phyloP scores from a whole-genome alignment of 108 stramenopile species.

The Cylindrotheca fusiformis region DNA sequence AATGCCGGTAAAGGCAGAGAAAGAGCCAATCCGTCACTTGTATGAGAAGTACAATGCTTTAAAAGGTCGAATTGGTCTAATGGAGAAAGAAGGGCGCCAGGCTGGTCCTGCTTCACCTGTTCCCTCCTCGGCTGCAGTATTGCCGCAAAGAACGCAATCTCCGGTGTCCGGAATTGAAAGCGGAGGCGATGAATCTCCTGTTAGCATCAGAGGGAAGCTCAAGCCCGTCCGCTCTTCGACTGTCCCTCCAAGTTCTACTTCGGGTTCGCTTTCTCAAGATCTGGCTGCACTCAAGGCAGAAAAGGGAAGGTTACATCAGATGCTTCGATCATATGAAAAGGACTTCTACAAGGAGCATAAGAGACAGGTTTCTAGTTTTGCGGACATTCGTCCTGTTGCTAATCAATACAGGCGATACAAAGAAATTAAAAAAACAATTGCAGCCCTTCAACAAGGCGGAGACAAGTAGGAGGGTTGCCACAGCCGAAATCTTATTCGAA shows the following conservation, averaged over 20 bases:
- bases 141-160: slow-evolving; percentile 34
- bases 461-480: no score
- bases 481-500: no score
- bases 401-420: slow-evolving; percentile 88
- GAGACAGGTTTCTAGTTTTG: slow-evolving; percentile 86
- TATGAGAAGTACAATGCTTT: slow-evolving; percentile 93
- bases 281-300: slow-evolving; percentile 73
- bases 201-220: not conserved
- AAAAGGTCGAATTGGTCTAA: slow-evolving; percentile 72
- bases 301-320: slow-evolving; percentile 83
- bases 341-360: slow-evolving; percentile 84
- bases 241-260: slow-evolving; percentile 12
- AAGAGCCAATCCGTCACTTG: slow-evolving; percentile 96
- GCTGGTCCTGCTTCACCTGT: slow-evolving; percentile 29
- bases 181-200: slow-evolving; percentile 20
- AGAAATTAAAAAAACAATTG: slow-evolving; percentile 88
- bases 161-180: slow-evolving; percentile 19
- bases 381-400: slow-evolving; percentile 90
- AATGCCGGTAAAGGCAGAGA: slow-evolving; percentile 94
- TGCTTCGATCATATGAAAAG: slow-evolving; percentile 86
- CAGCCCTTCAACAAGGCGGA: slow-evolving; percentile 41
- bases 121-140: slow-evolving; percentile 17
- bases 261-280: slow-evolving; percentile 46
- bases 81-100: slow-evolving; percentile 61
- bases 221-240: slow-evolving; percentile 17